Base-by-base conservation (phyloP, 768 basidiomycete species). In the Brasilioporus rufonigricans region DNA sequence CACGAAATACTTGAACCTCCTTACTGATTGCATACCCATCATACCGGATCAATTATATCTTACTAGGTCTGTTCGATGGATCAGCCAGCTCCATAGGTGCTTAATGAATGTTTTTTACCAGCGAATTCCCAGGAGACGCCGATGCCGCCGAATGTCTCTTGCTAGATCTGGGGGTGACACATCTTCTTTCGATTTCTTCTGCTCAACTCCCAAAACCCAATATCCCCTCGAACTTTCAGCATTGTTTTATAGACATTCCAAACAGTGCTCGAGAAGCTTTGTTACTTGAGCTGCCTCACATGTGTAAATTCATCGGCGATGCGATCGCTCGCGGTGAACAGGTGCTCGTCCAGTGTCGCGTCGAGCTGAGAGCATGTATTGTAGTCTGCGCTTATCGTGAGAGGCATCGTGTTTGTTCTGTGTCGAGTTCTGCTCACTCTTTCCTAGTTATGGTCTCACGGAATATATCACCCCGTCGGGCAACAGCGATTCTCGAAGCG, bases 101-200 rank as follows among this genome's bases (percentile, higher is more conserved):
- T 33, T 63, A 51, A 50, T 56, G 16, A 40, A 39, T 19, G 5
- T 21, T 7, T 38, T 32, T 29, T 44, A 7, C 23, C 55, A 81
- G 85, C 57, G 82, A 83, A 38, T 85, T 85, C 60, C 85, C 85
- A 1, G 66, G 75, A 31, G 81, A 86, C 48, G 56, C 70, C 1
- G 74, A 76, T 21, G 77, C 82, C 59, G 80, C 76, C 16, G 75
- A 78, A 39, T 76, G 75, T 14, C 71, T 85, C 33, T 71, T 86
- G 21, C 47, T 72, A 14, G 82, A 84, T 50, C 60, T 82, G 12
- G 80, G 76, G 19, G 70, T 78, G 21, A 82, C 82, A 0, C 83
- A 85, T 60, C 49, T 84, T 14, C 56, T 86, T 43, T 77, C 81
- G 2, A 68, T 86, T 26, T 75, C 80, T 3, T 83, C 84, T n/a